phyloP scores from a whole-genome alignment of 1,139 yeast genomes.

The Casaregolazyma suthepensis region DNA sequence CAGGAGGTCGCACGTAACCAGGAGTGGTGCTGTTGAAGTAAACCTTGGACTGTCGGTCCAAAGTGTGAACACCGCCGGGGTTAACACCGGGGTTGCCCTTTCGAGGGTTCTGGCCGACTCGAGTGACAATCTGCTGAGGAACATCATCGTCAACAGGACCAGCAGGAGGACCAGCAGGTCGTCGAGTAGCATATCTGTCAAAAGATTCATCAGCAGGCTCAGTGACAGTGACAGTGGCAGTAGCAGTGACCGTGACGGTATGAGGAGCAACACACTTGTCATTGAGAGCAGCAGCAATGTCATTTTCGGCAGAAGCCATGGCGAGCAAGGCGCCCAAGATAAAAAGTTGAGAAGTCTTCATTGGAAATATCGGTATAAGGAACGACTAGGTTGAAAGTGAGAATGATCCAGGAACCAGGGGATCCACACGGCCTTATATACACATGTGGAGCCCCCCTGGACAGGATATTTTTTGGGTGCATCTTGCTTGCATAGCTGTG shows the following conservation, averaged over 20 bases:
- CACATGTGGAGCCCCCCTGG: neutral
- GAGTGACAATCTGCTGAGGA: neutral
- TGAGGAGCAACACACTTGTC: neutral
- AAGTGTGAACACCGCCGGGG: neutral
- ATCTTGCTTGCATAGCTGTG: neutral
- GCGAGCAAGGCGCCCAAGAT: constrained; percentile 15
- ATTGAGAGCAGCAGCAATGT: neutral
- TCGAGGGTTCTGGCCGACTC: neutral
- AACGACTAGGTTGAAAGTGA: neutral
- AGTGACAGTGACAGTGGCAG: neutral
- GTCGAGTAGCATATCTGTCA: neutral
- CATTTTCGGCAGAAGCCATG: constrained; percentile 22
- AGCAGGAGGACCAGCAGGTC: neutral
- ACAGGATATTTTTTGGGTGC: neutral
- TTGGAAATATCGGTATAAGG: neutral
- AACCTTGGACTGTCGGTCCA: neutral
- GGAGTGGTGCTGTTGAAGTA: neutral
- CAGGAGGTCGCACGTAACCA: neutral
- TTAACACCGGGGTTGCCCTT: neutral
- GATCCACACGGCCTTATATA: neutral
- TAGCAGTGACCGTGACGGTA: neutral
- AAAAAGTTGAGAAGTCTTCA: neutral
- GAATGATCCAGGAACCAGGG: neutral
- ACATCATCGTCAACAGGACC: neutral
- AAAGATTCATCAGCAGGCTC: neutral